Conservation (phyloP, 2,329 filamentous ascomycete species). For the Pochonia chlamydosporia region DNA sequence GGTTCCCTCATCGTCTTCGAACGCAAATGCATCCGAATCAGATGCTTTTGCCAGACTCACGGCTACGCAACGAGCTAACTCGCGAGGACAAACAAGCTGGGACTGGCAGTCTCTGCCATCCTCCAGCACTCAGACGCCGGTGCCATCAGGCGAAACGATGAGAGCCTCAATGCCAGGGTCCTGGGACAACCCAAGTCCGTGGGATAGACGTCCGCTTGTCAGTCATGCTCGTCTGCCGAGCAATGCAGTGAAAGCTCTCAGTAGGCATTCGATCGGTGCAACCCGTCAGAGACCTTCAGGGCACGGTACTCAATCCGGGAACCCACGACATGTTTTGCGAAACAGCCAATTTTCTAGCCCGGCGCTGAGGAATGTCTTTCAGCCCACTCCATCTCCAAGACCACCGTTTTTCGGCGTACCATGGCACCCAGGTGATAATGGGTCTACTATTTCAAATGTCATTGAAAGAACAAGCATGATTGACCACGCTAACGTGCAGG, state of each 20-base stretch:
- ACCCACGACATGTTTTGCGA: not conserved
- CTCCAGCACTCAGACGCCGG: not conserved
- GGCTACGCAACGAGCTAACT: conserved; percentile 19
- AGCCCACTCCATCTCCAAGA: not conserved
- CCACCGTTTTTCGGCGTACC: not conserved
- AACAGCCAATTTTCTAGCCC: not conserved
- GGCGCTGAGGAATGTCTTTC: not conserved
- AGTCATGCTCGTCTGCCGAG: not conserved
- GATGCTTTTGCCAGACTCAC: conserved; percentile 24
- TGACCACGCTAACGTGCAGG: conserved; percentile 28
- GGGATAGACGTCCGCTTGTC: not conserved
- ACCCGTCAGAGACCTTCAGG: not conserved
- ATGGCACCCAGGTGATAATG: conserved; percentile 2
- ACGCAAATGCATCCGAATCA: not conserved
- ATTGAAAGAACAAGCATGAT: conserved; percentile 32
- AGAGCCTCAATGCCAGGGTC: conserved; percentile 12
- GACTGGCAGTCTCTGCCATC: not conserved
- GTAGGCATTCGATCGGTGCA: not conserved
- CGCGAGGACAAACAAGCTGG: not conserved
- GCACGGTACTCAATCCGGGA: not conserved
- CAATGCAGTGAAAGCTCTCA: not conserved
- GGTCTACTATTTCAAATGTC: conserved; percentile 22
- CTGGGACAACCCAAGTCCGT: conserved; percentile 1
- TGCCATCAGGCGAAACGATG: not conserved
- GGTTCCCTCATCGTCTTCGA: not conserved